phyloP scores from a whole-genome alignment of 2,329 filamentous ascomycete species.

The Alternaria dauci region DNA sequence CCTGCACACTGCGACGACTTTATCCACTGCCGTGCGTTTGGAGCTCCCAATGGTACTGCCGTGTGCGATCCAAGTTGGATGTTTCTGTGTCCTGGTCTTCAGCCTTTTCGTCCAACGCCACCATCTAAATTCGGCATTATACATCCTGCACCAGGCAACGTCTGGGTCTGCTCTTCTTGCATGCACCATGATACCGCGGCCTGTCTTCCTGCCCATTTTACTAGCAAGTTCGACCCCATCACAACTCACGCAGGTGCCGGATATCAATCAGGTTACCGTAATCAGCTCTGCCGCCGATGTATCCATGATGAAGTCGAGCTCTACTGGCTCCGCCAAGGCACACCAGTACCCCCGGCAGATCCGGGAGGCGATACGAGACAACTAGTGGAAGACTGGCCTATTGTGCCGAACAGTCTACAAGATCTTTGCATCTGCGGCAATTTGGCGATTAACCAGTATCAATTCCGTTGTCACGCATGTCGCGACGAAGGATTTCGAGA shows the following conservation, averaged over 20 bases:
- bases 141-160: not conserved
- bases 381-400: not conserved
- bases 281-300: slow-evolving; percentile 5
- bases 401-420: not conserved
- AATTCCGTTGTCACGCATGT: not conserved
- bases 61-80: not conserved
- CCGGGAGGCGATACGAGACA: not conserved
- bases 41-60: not conserved
- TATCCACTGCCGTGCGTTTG: not conserved
- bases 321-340: slow-evolving; percentile 9
- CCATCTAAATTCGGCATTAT: not conserved
- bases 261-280: not conserved
- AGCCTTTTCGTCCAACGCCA: not conserved
- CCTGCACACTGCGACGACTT: not conserved
- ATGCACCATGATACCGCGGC: not conserved
- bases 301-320: slow-evolving; percentile 11
- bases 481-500: not conserved
- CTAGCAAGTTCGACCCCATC: not conserved
- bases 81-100: not conserved
- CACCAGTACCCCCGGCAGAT: not conserved
- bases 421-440: not conserved
- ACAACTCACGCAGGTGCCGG: not conserved
- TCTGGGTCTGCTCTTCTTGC: not conserved
- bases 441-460: not conserved
- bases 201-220: not conserved